phyloP scores from a whole-genome alignment of 192 early-diverging fungal species.

The Phycomyces nitens region DNA sequence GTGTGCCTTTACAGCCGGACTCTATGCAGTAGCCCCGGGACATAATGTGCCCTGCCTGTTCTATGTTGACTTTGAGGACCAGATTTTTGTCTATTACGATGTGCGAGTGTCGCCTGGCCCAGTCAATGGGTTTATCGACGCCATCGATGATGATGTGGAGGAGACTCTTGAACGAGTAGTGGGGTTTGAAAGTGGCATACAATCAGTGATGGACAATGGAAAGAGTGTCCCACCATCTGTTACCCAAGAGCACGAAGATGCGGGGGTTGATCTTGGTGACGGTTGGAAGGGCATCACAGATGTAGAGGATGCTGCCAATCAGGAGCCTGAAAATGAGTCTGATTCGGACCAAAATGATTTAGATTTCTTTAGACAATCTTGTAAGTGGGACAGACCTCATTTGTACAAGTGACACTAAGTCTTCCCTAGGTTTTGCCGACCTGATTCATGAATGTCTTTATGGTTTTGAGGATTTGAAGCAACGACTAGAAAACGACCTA shows the following conservation, averaged over 20 bases:
- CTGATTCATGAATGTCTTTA: constrained; percentile 37
- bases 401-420: constrained; percentile 8
- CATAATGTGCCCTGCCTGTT: constrained; percentile 55
- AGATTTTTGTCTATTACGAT: constrained; percentile 57
- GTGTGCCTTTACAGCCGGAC: constrained; percentile 56
- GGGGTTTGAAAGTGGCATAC: constrained; percentile 20
- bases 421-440: constrained; percentile 21
- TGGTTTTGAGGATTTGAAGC: constrained; percentile 34
- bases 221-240: neutral
- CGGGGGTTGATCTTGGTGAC: constrained; percentile 27
- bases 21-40: constrained; percentile 45
- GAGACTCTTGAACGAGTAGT: constrained; percentile 28
- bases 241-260: constrained; percentile 8
- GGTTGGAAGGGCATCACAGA: constrained; percentile 28
- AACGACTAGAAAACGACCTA: constrained; percentile 26
- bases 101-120: constrained; percentile 47
- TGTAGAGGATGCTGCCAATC: neutral
- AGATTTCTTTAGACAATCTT: constrained; percentile 3
- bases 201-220: constrained; percentile 2
- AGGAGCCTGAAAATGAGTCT: neutral
- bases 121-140: constrained; percentile 41
- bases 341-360: neutral
- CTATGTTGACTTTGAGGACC: constrained; percentile 61
- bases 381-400: neutral
- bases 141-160: constrained; percentile 39